Conservation (phyloP, 2,329 filamentous ascomycete genomes). For the Colletotrichum spinosum region DNA sequence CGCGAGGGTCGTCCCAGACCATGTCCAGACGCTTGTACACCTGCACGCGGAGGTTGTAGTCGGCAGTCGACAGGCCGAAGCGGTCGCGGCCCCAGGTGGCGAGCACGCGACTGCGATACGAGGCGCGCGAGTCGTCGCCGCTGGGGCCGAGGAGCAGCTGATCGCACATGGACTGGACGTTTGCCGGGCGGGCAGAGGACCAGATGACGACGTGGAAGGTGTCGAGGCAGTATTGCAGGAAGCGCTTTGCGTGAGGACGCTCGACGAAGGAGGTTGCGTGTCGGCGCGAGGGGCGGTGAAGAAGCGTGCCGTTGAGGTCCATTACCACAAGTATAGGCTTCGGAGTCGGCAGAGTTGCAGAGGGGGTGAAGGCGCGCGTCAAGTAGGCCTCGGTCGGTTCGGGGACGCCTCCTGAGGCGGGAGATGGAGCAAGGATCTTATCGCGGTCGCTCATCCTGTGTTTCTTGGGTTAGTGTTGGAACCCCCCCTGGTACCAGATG, state of each 20-base stretch:
- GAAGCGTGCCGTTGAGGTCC: conserved; percentile 92
- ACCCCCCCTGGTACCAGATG: too few species aligned
- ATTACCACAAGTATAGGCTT: conserved; percentile 83
- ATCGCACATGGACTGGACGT: conserved; percentile 76
- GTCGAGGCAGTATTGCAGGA: conserved; percentile 79
- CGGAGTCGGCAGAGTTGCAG: conserved; percentile 56
- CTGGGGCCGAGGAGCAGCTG: conserved; percentile 64
- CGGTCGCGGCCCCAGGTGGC: conserved; percentile 83
- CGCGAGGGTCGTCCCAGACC: conserved; percentile 72
- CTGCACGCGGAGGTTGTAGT: conserved; percentile 80
- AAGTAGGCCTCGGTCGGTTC: conserved; percentile 72
- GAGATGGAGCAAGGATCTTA: conserved; percentile 45
- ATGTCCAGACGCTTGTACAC: conserved; percentile 87
- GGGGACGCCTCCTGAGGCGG: conserved; percentile 69
- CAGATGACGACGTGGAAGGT: conserved; percentile 88
- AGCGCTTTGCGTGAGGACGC: conserved; percentile 75
- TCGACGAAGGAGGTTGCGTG: conserved; percentile 64
- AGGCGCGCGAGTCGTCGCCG: conserved; percentile 38
- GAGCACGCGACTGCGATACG: conserved; percentile 67
- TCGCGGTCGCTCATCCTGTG: conserved; percentile 20
- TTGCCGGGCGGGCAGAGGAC: conserved; percentile 84
- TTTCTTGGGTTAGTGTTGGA: neutral
- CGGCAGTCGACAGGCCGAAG: conserved; percentile 71
- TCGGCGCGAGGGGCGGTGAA: conserved; percentile 72
- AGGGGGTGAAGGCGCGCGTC: conserved; percentile 58